Evolutionary conservation across 1,284 basidiomycete species (phyloP).

Genomic region (Cutaneotrichosporon mucoides): DNA sequence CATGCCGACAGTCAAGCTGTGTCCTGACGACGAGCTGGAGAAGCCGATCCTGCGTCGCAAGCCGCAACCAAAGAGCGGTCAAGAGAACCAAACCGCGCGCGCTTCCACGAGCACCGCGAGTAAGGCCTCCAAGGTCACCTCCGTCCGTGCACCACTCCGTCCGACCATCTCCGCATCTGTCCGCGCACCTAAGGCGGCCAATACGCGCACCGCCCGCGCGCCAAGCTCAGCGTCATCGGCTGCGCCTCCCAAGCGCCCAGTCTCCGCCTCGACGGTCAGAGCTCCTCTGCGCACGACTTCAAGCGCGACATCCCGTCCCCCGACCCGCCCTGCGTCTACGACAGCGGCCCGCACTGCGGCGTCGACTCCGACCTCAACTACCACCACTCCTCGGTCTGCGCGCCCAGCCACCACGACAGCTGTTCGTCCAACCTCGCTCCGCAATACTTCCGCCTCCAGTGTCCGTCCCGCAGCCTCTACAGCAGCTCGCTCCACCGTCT

Average conservation of each 20-base stretch:
- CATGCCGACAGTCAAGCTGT: conserved; percentile 2
- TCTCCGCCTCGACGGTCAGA: neutral
- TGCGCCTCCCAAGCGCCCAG: neutral
- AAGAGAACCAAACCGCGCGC: no score
- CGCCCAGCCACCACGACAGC: neutral
- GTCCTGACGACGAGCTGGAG: conserved; percentile 13
- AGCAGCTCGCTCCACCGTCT: neutral
- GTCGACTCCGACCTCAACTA: neutral
- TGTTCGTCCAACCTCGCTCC: no score
- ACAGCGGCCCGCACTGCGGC: no score
- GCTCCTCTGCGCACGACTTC: neutral
- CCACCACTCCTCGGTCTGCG: neutral
- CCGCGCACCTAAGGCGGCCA: no score
- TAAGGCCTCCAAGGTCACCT: no score
- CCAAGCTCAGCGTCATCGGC: neutral
- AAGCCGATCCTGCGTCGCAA: conserved; percentile 6
- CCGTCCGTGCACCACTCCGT: no score
- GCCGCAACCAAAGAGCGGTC: no score
- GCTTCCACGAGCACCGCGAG: no score
- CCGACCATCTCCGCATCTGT: no score
- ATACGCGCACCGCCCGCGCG: neutral
- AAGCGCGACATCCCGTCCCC: neutral
- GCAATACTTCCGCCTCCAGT: no score
- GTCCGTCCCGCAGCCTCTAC: neutral
- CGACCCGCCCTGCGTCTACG: neutral